Base-by-base conservation (phyloP, 129 eudicot genomes). In the Tagetes erecta region DNA sequence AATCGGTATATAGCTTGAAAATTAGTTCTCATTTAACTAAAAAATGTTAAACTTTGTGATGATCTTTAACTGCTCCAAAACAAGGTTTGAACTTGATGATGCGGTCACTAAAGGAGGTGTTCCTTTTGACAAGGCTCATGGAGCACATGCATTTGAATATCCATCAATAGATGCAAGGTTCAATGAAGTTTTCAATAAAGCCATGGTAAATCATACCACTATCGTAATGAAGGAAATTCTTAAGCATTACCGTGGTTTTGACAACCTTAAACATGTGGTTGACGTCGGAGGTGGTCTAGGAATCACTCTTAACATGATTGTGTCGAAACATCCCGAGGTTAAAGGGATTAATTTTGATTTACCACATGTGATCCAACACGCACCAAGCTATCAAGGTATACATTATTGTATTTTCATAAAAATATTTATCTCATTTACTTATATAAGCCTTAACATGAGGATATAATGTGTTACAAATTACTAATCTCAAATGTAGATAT, bases 271-370 rank as follows among this genome's bases (percentile, higher is more conserved):
- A 36, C 10, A 34, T 7, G 60, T 83, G 39, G 84, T 83, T 0
- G 87, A 83, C 71, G 84, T 79, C 9, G 87, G 84, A 38, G 87
- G 87, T 56, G 87, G 87, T 39, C 75, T 83, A 39, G 87, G 87
- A 36, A 46, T 59, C 63, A 65, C 78, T 62, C 66, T 83, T 52
- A 60, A 50, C 8, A 37, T 66, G 14, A 76, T 84, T 8, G 49
- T 67, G 41, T 64, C 84, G 0, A 80, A 80, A 42, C 71, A 80
- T 50, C 82, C 87, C 41, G 37, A 4, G 3, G 80, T 84, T 49
- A 71, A 41, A 34, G 87, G 84, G 3, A 80, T 84, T 40, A 83
- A 83, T 40, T 83, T 83, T 33, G 87, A 83, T 62, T 72, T 79
- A 71, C 82, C 84, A 40, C 84, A 84, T 78, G 88, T 84, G n/a